These are phyloP conservation scores for barrel medic (Medicago truncatula) DNA, from an alignment of 306 rosid species.

Conservation along the genomic window MtrunA17r5.0-ANR NC_053049.1:18777001-18777500, in stretches of 20 bases:
- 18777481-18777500: constrained; percentile 85
- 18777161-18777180: constrained; percentile 47
- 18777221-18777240: constrained; percentile 49
- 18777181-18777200: constrained; percentile 51
- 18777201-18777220: constrained; percentile 43
- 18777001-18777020: constrained; percentile 53
- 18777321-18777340: constrained; percentile 16
- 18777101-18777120: constrained; percentile 43
- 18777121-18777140: constrained; percentile 46
- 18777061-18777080: constrained; percentile 48
- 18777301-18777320: constrained; percentile 27
- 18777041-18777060: constrained; percentile 31
- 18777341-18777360: constrained; percentile 34
- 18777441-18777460: constrained; percentile 88
- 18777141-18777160: constrained; percentile 29
- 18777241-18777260: constrained; percentile 72
- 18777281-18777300: constrained; percentile 72
- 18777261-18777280: constrained; percentile 69
- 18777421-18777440: constrained; percentile 78
- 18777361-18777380: constrained; percentile 67
- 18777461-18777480: constrained; percentile 80
- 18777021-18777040: constrained; percentile 49
- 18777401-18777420: constrained; percentile 65
- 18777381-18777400: constrained; percentile 50
- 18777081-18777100: constrained; percentile 51